Percentiles rank a stretch among this genome's conserved stretches.
Evolutionary conservation across 2,329 filamentous ascomycete genomes (phyloP).

Genomic region (Chalara sp.): DNA sequence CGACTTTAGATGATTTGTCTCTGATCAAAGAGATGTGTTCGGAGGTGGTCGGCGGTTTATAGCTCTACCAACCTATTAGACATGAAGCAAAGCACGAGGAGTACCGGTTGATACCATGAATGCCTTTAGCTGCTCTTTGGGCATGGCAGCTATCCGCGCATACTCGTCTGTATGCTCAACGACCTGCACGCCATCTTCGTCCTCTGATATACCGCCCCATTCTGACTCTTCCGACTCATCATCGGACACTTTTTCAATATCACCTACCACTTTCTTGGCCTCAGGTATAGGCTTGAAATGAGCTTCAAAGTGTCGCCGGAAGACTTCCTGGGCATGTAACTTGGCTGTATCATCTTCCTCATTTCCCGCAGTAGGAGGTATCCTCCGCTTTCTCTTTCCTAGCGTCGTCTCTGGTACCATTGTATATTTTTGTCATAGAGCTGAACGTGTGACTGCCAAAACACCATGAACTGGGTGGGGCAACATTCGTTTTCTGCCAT

Average conservation of each 20-base stretch:
- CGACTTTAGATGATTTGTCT: constrained; percentile 19
- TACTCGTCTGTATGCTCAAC: constrained; percentile 33
- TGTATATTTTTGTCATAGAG: too few relatives aligned
- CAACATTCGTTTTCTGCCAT: too few relatives aligned
- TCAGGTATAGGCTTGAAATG: constrained; percentile 61
- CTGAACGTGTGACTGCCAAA: too few relatives aligned
- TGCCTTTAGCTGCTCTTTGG: constrained; percentile 65
- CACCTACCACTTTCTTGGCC: constrained; percentile 7
- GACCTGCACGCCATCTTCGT: constrained; percentile 34
- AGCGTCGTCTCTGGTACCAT: constrained; percentile 23
- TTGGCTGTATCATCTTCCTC: constrained; percentile 18
- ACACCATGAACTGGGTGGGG: too few relatives aligned
- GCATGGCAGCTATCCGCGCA: constrained; percentile 35
- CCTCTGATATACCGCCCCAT: constrained; percentile 58
- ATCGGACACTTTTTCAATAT: constrained; percentile 12
- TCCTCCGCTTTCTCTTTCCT: constrained; percentile 42
- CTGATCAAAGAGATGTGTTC: constrained; percentile 21
- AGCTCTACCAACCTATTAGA: constrained; percentile 14
- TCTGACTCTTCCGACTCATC: constrained; percentile 37
- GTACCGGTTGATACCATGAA: constrained; percentile 57
- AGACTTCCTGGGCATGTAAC: constrained; percentile 63
- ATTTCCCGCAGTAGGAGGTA: constrained; percentile 21
- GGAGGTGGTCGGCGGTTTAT: constrained; percentile 20
- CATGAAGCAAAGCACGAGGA: not conserved
- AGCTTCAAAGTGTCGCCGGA: constrained; percentile 80